These are phyloP conservation scores for Sporothrix mexicana DNA, from an alignment of 2,329 filamentous ascomycete species.

Conservation along the genomic window DNA sequence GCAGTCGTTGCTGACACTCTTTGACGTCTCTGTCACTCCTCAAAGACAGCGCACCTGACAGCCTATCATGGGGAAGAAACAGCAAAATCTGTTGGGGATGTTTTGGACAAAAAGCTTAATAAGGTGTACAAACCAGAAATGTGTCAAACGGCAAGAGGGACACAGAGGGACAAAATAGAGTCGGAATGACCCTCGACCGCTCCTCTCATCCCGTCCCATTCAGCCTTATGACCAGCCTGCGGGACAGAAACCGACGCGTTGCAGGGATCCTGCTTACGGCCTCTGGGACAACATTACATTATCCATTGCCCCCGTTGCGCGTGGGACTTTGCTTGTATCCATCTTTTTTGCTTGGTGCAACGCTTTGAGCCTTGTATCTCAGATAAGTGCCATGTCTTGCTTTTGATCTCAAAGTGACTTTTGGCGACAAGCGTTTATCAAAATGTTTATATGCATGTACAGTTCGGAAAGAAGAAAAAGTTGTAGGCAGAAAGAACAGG, in stretches of 20 bases:
- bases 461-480: background rate
- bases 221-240: constrained; percentile 28
- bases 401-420: background rate
- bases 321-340: background rate
- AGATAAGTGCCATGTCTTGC: background rate
- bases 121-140: background rate
- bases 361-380: background rate
- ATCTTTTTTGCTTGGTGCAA: background rate
- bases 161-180: background rate
- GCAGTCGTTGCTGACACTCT: background rate
- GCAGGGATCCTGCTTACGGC: constrained; percentile 7
- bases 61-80: constrained; percentile 5
- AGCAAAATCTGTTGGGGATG: constrained; percentile 23
- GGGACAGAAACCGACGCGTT: background rate
- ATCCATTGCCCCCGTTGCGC: background rate
- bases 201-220: constrained; percentile 23
- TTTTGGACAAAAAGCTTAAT: background rate
- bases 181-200: background rate
- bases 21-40: background rate
- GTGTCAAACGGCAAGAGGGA: too few species aligned
- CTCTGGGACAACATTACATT: background rate
- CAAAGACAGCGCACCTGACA: background rate
- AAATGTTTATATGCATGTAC: background rate
- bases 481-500: too few species aligned
- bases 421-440: too few species aligned